Evolutionary conservation across 1,284 basidiomycete species (phyloP).

Genomic region (Cutaneotrichosporon cutaneum): DNA sequence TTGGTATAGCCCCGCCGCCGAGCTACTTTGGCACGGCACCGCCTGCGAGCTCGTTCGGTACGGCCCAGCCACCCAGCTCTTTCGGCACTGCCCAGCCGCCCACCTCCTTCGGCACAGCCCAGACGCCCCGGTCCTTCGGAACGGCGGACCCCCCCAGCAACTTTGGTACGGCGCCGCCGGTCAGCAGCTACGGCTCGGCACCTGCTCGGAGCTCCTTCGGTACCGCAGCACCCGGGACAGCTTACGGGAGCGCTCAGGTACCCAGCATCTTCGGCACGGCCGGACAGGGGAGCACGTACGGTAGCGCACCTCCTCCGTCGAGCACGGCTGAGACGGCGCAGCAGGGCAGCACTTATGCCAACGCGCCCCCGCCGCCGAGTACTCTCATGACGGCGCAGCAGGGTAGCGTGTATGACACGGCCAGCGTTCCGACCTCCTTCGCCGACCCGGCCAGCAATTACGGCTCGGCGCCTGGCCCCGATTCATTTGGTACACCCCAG

Average conservation of each 20-base stretch:
- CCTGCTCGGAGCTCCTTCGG: constrained; percentile 4
- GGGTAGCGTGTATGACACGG: background rate
- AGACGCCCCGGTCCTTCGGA: background rate
- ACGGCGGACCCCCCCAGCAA: background rate
- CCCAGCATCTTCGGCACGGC: background rate
- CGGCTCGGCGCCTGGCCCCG: background rate
- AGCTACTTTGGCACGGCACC: too few species aligned
- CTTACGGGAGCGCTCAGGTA: background rate
- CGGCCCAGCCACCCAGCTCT: background rate
- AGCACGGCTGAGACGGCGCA: background rate
- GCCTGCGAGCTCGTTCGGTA: background rate
- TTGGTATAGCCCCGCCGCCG: background rate
- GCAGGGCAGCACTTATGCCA: background rate
- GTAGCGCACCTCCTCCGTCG: background rate
- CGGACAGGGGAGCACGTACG: background rate
- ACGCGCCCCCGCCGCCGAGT: background rate
- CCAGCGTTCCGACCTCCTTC: background rate
- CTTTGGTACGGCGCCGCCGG: background rate
- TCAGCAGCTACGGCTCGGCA: background rate
- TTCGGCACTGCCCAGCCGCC: background rate
- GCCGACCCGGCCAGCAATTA: background rate
- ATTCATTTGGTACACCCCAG: background rate
- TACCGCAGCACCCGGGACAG: background rate
- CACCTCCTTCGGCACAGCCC: background rate
- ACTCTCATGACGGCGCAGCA: background rate